Evolutionary conservation across 108 stramenopile species (phyloP), one percentile per base, ranked within the genome.

Genomic region (Heterococcus sp.): DNA sequence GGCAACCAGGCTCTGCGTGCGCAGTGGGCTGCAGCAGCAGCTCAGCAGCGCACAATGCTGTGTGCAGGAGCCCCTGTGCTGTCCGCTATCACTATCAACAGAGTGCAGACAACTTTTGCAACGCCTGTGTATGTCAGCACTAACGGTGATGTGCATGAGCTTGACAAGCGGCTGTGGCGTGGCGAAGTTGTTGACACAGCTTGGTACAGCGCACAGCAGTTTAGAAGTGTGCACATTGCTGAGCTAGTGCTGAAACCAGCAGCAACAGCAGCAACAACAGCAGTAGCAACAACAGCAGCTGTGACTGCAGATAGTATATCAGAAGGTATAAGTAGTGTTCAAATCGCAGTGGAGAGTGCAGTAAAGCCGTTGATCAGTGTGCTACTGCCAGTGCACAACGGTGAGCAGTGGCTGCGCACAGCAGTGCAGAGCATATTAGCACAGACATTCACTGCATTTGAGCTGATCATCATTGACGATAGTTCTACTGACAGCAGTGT

Each of bases 381-480:
- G 14, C 29, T 81, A 31, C 39, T 81, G 2, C 79, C 79, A 5
- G 79, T 81, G 21, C 71, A 65, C 30, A 66, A 81, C 38, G 79
- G 68, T 4, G 68, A 72, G 5, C 71, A 28, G 28, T 34, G 29
- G 32, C 79, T 81, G 35, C 72, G 72, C 26, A 66, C 58, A n/a
- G 71, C 79, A 28, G 46, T 81, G 3, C 33, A 72, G 29, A 81
- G 79, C 72, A 70, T 81, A 8, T 2, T 46, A 2, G 37, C 71
- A 27, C 79, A 37, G 32, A 27, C 65, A n/a, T 30, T 33, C 30
- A 38, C 69, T 38, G 3, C n/a, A 3, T 3, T 46, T 5, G 79
- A 81, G 40, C 79, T 81, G 29, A 63, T 81, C 28, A 65, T 81
- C 35, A 38, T 81, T 2, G 79, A 81, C 65, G 79, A 81, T 31